A percentile compares a stretch with the other conserved stretches of the same genome.
These are phyloP conservation scores for Pueraria montana DNA, from an alignment of 306 rosid species.

Conservation along the genomic window DNA sequence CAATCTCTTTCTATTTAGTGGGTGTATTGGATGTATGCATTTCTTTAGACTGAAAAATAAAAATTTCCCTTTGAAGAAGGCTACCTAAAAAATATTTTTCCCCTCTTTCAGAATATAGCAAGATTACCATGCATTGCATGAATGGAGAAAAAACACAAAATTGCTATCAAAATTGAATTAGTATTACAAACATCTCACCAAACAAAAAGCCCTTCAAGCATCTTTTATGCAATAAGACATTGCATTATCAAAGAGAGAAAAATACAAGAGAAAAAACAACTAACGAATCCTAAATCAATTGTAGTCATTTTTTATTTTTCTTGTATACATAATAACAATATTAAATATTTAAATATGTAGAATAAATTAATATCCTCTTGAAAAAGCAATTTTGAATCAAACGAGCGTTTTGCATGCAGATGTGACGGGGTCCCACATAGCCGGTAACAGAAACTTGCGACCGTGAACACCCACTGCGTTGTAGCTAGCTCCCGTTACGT, in stretches of 20 bases:
- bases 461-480: slow-evolving; percentile 54
- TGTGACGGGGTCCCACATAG: slow-evolving; percentile 62
- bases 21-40: background rate
- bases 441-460: slow-evolving; percentile 57
- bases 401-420: slow-evolving; percentile 60
- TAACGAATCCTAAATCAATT: background rate
- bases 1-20: background rate
- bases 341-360: background rate
- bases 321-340: background rate
- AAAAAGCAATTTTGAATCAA: background rate
- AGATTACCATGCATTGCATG: background rate
- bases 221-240: background rate
- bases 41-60: background rate
- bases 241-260: background rate
- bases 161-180: background rate
- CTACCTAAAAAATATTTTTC: background rate
- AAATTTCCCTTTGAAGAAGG: background rate
- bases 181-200: background rate
- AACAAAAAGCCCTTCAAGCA: background rate
- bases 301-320: background rate
- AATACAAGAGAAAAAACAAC: background rate
- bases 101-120: background rate
- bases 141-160: background rate
- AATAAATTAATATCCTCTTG: background rate
- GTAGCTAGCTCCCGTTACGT: slow-evolving; percentile 49